Base-by-base conservation (phyloP, 257 asterid species). In the Pogostemon cablin region DNA sequence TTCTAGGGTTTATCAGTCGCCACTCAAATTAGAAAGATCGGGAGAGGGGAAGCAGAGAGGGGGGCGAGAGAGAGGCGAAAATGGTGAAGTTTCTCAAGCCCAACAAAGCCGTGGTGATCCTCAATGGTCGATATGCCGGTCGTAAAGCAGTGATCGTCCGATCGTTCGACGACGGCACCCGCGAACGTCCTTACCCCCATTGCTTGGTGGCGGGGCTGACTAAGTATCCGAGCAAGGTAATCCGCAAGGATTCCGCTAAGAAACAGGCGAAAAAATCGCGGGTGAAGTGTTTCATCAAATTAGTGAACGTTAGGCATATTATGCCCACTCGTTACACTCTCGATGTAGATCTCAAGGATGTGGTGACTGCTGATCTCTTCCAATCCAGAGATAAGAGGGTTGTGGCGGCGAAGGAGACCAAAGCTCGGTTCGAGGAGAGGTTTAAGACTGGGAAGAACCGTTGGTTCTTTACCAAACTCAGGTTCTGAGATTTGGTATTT, bases 291-390 rank as follows among this genome's bases (percentile, higher is more conserved):
- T 81, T 81, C 81, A 47, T 81, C 60, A 78, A 81, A 61, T 12
- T 81, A 11, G 85, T 81, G 20, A 80, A 80, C 20, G 76, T 76
- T 77, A 78, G 63, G 47, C 86, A 81, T 60, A 81, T 81, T 11
- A 81, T 81, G 86, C 86, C 86, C 15, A 81, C 83, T 55, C 79
- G 86, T 1, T 78, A 81, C 86, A 81, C 86, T 44, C 81, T 81
- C 55, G 80, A 81, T 52, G 82, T 81, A 74, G 85, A 81, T 70
- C 85, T 81, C 6, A 77, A 77, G 72, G 85, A 81, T 34, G 64
- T 67, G 2, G 80, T 81, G 20, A 35, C 80, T 4, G 70, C 54
- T 10, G 81, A 58, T 9, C 20, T 40, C 12, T 67, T 60, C 56
- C 67, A 25, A 9, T 74, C 85, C 7, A 61, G 43, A 17, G 85